Conservation (phyloP, 2,329 filamentous ascomycete species). For the Fusarium abutilonis region DNA sequence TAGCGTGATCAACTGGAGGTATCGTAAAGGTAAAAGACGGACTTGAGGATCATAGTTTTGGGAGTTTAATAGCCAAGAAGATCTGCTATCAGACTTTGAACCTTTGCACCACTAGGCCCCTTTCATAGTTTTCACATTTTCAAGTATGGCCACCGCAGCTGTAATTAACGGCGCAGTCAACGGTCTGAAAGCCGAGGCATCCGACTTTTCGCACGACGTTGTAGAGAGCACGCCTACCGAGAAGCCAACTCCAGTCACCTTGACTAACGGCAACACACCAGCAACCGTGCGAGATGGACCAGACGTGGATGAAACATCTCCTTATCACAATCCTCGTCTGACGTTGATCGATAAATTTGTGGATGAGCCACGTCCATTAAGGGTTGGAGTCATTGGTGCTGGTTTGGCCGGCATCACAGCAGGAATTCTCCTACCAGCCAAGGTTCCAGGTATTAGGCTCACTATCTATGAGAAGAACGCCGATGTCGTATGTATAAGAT, state of each 20-base stretch:
- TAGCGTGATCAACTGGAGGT: too few relatives aligned
- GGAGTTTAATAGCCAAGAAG: background rate
- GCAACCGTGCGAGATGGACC: slow-evolving; percentile 14
- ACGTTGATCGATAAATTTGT: slow-evolving; percentile 48
- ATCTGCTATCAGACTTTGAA: background rate
- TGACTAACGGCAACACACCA: slow-evolving; percentile 4
- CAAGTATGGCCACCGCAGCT: slow-evolving; percentile 22
- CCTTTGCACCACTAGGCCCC: too few relatives aligned
- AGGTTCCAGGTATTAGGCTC: slow-evolving; percentile 73
- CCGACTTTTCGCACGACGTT: slow-evolving; percentile 6
- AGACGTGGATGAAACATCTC: slow-evolving; percentile 30
- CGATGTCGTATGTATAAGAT: slow-evolving; percentile 66
- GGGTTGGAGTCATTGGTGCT: slow-evolving; percentile 52
- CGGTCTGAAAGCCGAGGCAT: slow-evolving; percentile 3
- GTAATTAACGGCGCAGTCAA: slow-evolving; percentile 18
- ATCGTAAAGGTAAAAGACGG: too few relatives aligned
- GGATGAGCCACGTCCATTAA: slow-evolving; percentile 49
- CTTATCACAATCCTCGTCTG: slow-evolving; percentile 37
- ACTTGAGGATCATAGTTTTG: too few relatives aligned
- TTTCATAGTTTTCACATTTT: background rate
- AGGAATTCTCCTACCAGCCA: slow-evolving; percentile 72
- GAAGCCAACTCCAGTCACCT: slow-evolving; percentile 9
- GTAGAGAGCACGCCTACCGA: slow-evolving; percentile 10
- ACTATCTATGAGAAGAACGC: slow-evolving; percentile 74
- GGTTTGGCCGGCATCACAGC: slow-evolving; percentile 58